Conservation (phyloP, 495 filamentous ascomycete genomes). For the Penicillium soppii region DNA sequence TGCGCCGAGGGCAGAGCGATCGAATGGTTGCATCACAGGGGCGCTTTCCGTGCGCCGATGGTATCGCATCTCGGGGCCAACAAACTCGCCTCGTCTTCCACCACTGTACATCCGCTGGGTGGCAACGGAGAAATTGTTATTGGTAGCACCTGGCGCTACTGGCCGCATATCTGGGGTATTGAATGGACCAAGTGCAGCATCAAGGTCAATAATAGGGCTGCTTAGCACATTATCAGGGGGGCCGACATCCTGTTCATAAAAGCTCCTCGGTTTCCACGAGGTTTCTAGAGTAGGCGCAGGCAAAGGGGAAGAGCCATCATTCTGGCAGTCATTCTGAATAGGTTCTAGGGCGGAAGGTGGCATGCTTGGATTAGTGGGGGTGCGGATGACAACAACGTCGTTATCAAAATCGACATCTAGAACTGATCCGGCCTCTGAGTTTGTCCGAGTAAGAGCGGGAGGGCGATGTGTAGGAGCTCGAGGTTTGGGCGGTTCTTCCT, state of each 20-base stretch:
- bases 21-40: constrained; percentile 82
- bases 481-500: constrained; percentile 8
- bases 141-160: constrained; percentile 44
- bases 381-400: constrained; percentile 51
- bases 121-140: constrained; percentile 57
- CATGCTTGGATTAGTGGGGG: constrained; percentile 37
- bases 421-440: constrained; percentile 41
- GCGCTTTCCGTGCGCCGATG: constrained; percentile 92
- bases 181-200: constrained; percentile 93
- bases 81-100: constrained; percentile 67
- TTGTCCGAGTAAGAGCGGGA: constrained; percentile 41
- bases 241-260: constrained; percentile 37
- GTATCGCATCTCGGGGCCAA: constrained; percentile 81
- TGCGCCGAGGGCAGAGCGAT: constrained; percentile 61
- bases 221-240: constrained; percentile 58
- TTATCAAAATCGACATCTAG: constrained; percentile 55
- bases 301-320: constrained; percentile 23
- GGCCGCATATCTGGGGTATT: constrained; percentile 66
- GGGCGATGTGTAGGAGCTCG: constrained; percentile 34
- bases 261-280: constrained; percentile 49
- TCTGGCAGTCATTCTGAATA: constrained; percentile 21
- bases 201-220: constrained; percentile 83
- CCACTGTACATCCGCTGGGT: constrained; percentile 88
- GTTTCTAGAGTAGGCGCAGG: constrained; percentile 31
- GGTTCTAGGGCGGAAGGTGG: constrained; percentile 21